Evolutionary conservation across 2,329 filamentous ascomycete species (phyloP), one percentile per base, ranked within the genome.

Genomic region (Fusarium sp.): DNA sequence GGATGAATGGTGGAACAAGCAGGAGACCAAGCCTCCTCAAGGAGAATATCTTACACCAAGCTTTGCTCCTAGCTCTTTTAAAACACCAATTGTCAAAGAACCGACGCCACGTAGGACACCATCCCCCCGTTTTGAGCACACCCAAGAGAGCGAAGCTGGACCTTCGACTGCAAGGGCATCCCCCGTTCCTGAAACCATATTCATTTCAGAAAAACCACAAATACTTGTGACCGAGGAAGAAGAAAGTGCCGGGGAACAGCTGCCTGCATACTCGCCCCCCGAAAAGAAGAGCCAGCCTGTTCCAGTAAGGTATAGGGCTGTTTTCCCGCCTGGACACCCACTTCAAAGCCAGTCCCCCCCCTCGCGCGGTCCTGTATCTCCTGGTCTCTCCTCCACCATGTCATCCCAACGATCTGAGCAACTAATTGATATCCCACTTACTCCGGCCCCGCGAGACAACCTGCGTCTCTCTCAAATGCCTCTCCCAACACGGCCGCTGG

Each of bases 361-460:
- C 3, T 90, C 90, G 10, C 90, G 91, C 0, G 87, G 87, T 0
- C 90, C 89, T 4, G 80, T 89, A 1, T 92, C 92, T 3, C 90
- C 91, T 4, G 90, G 86, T 0, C 82, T 92, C 42, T 85, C 89
- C 41, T 84, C 85, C 19, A 88, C 87, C 1, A 92, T 93, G 85
- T 87, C 87, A 16, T 88, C 89, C 0, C 87, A 89, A 63, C 88
- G 90, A 3, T 88, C 85, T 4, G 89, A 92, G 48, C 85, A 83
- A 27, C 84, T 93, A 83, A 85, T 86, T 3, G 86, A 91, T 15
- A 87, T 93, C 18, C 86, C 87, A 3, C 79, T 88, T 31, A 88
- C 86, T 2, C 86, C 87, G 7, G 77, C 81, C 8, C 69, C 78
- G 33, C 70, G 69, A 19, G 61, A 71, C 29, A 70, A 66, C 23